These are phyloP conservation scores for Ceratocystis huliohia DNA, from an alignment of 2,329 filamentous ascomycete species.

Conservation along the genomic window DNA sequence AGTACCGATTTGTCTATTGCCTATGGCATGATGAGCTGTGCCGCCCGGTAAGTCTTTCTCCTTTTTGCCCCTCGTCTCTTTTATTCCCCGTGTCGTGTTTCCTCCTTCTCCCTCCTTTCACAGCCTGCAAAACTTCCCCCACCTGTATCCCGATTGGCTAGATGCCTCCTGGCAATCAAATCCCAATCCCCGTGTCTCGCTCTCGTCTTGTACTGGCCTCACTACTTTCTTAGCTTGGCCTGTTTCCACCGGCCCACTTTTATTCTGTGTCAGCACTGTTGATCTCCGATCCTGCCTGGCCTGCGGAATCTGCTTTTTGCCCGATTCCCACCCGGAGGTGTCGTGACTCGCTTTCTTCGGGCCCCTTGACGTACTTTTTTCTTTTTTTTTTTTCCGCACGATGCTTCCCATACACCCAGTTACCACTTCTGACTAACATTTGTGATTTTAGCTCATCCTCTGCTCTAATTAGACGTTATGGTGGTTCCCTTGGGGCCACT, in stretches of 20 bases:
- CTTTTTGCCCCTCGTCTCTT: slow-evolving; percentile 18
- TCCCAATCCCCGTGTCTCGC: not conserved
- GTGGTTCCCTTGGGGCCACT: slow-evolving; percentile 38
- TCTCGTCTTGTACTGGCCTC: not conserved
- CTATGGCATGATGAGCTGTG: slow-evolving; percentile 45
- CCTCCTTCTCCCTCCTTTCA: slow-evolving; percentile 21
- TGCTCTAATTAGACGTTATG: slow-evolving; percentile 45
- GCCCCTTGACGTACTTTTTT: not conserved
- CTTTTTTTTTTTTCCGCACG: not conserved
- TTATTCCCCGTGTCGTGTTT: slow-evolving; percentile 21
- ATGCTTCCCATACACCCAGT: not conserved
- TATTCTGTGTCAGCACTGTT: slow-evolving; percentile 15
- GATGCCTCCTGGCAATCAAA: not conserved
- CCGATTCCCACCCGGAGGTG: not conserved
- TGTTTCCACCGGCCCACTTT: slow-evolving; percentile 10
- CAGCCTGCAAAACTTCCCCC: not conserved
- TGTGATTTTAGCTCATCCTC: slow-evolving; percentile 38
- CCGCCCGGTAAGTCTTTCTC: slow-evolving; percentile 39
- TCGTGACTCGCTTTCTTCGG: not conserved
- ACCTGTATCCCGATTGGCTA: not conserved
- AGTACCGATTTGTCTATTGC: slow-evolving; percentile 44
- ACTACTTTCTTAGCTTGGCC: not conserved
- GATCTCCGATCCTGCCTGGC: not conserved
- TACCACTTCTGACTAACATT: not conserved
- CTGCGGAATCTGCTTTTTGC: not conserved